Evolutionary conservation across 805 yeast genomes (phyloP).

Genomic region (Saturnispora kantuleensis): DNA sequence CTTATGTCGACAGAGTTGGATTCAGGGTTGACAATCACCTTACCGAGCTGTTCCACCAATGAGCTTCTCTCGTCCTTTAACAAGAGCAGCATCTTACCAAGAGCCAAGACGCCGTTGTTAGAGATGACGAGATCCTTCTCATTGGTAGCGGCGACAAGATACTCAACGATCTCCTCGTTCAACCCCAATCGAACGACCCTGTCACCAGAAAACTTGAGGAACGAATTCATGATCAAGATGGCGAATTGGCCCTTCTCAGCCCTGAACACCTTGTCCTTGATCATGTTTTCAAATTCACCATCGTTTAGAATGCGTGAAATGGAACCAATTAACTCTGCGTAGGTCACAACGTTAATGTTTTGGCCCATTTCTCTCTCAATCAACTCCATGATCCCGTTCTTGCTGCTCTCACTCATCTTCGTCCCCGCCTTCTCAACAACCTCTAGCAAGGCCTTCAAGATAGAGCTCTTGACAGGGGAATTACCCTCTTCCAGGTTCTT

Average conservation of each 20-base stretch:
- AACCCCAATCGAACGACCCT: slow-evolving; percentile 49
- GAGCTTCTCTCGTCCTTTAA: slow-evolving; percentile 30
- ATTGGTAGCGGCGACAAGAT: slow-evolving; percentile 35
- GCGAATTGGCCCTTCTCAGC: slow-evolving; percentile 48
- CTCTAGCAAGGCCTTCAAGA: slow-evolving; percentile 75
- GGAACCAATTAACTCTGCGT: slow-evolving; percentile 72
- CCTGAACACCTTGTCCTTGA: slow-evolving; percentile 49
- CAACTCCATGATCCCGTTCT: slow-evolving; percentile 54
- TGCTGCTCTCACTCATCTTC: slow-evolving; percentile 66
- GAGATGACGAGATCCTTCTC: slow-evolving; percentile 42
- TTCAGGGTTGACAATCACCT: slow-evolving; percentile 39
- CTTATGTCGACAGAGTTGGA: slow-evolving; percentile 67
- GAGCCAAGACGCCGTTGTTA: slow-evolving; percentile 70
- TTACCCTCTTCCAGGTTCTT: slow-evolving; percentile 40
- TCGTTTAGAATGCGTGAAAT: slow-evolving; percentile 54
- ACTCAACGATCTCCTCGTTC: slow-evolving; percentile 38
- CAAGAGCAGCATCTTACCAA: slow-evolving; percentile 67
- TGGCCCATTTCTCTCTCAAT: slow-evolving; percentile 58
- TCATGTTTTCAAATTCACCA: slow-evolving; percentile 54
- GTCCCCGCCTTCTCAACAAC: slow-evolving; percentile 73
- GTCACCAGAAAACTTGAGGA: slow-evolving; percentile 65
- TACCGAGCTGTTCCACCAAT: slow-evolving; percentile 40
- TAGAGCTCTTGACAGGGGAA: slow-evolving; percentile 70
- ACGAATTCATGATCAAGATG: slow-evolving; percentile 65
- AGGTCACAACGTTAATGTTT: slow-evolving; percentile 55